These are phyloP conservation scores for Gynochthodes officinalis DNA, from an alignment of 257 asterid species.

Conservation along the genomic window DNA sequence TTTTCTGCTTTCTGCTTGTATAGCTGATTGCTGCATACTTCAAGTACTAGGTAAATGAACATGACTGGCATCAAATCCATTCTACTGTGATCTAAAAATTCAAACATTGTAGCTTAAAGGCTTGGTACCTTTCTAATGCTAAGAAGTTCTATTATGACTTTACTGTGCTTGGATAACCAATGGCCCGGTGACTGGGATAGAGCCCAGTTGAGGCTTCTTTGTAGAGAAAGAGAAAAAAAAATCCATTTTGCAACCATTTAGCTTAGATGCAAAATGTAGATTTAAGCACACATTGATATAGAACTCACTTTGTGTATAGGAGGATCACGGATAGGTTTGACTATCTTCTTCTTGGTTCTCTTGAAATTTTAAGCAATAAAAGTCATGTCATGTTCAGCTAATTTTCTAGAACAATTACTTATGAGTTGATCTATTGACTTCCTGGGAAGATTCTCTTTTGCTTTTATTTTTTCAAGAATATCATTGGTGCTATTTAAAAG, in stretches of 20 bases:
- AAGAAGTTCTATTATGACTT: too few species aligned
- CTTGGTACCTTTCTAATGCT: too few species aligned
- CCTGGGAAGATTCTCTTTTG: conserved; percentile 4
- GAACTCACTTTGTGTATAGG: too few species aligned
- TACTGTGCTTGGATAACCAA: too few species aligned
- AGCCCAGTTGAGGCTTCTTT: too few species aligned
- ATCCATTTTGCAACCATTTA: too few species aligned
- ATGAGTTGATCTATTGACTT: not conserved
- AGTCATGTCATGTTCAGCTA: not conserved
- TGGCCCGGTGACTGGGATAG: too few species aligned
- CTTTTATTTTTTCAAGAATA: not conserved
- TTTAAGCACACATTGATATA: not conserved
- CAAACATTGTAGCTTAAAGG: too few species aligned
- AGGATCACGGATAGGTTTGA: not conserved
- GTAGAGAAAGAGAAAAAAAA: too few species aligned
- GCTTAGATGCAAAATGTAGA: not conserved
- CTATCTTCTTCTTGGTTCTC: not conserved
- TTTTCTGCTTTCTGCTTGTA: not conserved
- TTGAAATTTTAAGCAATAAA: not conserved
- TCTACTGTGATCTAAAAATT: not conserved
- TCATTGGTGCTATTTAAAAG: not conserved
- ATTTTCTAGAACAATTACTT: not conserved
- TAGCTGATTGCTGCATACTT: conserved; percentile 1
- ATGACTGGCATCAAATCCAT: not conserved
- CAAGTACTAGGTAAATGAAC: not conserved